Conservation (phyloP, 1,139 yeast species). For the Yamadazyma atlantica region DNA sequence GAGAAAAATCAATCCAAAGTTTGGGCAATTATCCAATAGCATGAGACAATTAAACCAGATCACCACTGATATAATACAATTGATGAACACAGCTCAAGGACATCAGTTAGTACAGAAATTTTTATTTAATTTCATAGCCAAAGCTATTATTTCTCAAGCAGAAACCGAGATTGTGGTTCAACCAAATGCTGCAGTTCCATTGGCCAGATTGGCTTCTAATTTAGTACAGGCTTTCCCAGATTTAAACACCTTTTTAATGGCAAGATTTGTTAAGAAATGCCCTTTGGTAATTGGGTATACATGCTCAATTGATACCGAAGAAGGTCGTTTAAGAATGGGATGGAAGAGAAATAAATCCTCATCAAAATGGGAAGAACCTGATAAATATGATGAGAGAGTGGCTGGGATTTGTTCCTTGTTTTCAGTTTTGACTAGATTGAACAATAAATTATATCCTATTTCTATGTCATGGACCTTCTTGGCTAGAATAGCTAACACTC, state of each 20-base stretch:
- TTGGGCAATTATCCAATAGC: slow-evolving; percentile 88
- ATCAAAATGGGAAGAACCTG: slow-evolving; percentile 76
- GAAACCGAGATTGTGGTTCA: slow-evolving; percentile 87
- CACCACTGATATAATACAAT: slow-evolving; percentile 46
- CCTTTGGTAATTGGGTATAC: slow-evolving; percentile 84
- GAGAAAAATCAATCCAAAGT: slow-evolving; percentile 79
- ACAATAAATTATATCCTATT: slow-evolving; percentile 21
- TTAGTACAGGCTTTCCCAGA: slow-evolving; percentile 62
- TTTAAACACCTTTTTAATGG: slow-evolving; percentile 63
- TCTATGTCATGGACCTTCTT: slow-evolving; percentile 72
- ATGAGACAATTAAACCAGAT: slow-evolving; percentile 55
- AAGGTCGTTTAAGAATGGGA: slow-evolving; percentile 84
- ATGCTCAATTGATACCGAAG: slow-evolving; percentile 73
- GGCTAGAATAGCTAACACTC: slow-evolving; percentile 68
- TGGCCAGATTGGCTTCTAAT: slow-evolving; percentile 64
- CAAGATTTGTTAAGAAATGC: slow-evolving; percentile 87
- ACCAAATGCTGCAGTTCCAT: slow-evolving; percentile 75
- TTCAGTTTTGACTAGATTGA: slow-evolving; percentile 63
- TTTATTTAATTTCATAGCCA: slow-evolving; percentile 79
- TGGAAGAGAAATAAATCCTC: slow-evolving; percentile 61
- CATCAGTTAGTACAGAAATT: slow-evolving; percentile 58
- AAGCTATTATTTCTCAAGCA: slow-evolving; percentile 85
- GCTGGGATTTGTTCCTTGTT: slow-evolving; percentile 83
- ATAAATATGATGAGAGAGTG: slow-evolving; percentile 77
- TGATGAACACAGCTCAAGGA: slow-evolving; percentile 47